Base-by-base conservation (phyloP, 371 early-diverging fungal species). In the Apophysomyces elegans region DNA sequence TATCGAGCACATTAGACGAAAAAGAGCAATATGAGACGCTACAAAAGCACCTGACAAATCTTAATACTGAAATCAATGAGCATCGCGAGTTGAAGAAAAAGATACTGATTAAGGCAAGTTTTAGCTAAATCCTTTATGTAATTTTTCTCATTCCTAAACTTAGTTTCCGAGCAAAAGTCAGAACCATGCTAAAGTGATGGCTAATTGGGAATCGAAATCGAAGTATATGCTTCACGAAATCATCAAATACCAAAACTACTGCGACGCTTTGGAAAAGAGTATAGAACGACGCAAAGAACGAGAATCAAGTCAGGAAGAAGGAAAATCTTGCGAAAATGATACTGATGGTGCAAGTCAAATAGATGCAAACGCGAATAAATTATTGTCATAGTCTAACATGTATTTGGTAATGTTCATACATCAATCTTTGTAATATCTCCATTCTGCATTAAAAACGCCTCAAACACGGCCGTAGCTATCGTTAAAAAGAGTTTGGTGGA, bases 171-270 rank as follows among this genome's bases (percentile, higher is more conserved):
- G 81, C 37, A 84, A 84, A 61, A 84, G 88, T 14, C 80, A 80
- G 62, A 81, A 83, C 35, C 71, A 87, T 67, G 68, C 86, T 9
- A 91, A 87, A 65, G 96, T 91, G 1, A 81, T 92, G 66, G 68
- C 86, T 5, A 96, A 96, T 69, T 96, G 96, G 96, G 92, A 91
- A 72, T 78, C 88, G 39, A 94, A 92, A 73, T 88, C 93, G 12
- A 88, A 91, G 64, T 92, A 93, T 71, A 74, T 96, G 63, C 75
- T 94, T 63, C 87, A 90, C 70, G 95, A 96, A 76, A 88, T 93
- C 66, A 91, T 95, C 70, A 94, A 94, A 69, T 95, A 95, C 67
- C 88, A 91, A 73, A 91, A 91, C 66, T 96, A 96, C 64, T 87
- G 88, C 32, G 89, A 93, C 67, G 83, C 80, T 2, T 73, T 94